A percentile compares a stretch with the other conserved stretches of the same genome.
These are phyloP conservation scores for Vicia villosa DNA, from an alignment of 306 rosid genomes.

Conservation along the genomic window DNA sequence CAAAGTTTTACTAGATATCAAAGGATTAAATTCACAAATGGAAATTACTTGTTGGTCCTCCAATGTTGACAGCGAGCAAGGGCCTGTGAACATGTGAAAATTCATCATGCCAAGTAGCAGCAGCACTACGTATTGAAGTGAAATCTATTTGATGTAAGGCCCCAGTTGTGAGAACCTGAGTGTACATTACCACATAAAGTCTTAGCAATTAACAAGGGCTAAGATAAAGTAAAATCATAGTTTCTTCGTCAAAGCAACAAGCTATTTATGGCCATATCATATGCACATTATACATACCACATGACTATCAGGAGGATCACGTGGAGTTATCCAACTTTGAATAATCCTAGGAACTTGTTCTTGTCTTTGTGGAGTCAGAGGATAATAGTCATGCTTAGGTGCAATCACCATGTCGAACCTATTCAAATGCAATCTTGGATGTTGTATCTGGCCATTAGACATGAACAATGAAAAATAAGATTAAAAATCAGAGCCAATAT, in stretches of 20 bases:
- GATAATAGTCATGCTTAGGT: slow-evolving; percentile 89
- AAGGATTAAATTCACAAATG: slow-evolving; percentile 32
- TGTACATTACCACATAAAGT: slow-evolving; percentile 32
- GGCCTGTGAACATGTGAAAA: slow-evolving; percentile 82
- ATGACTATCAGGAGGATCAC: slow-evolving; percentile 77
- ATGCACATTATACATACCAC: slow-evolving; percentile 65
- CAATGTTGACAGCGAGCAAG: slow-evolving; percentile 79
- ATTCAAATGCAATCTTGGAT: too few relatives aligned
- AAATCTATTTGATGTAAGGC: slow-evolving; percentile 90
- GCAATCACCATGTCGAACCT: too few relatives aligned
- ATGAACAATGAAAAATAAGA: slow-evolving; percentile 27
- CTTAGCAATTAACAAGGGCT: slow-evolving; percentile 16
- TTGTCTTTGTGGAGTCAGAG: slow-evolving; percentile 74
- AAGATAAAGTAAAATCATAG: slow-evolving; percentile 26
- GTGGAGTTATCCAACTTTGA: slow-evolving; percentile 85
- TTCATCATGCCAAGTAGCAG: slow-evolving; percentile 79
- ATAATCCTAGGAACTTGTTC: slow-evolving; percentile 79
- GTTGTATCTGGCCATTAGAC: slow-evolving; percentile 29
- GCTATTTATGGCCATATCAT: slow-evolving; percentile 1
- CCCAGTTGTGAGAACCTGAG: slow-evolving; percentile 83
- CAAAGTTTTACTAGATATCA: slow-evolving; percentile 17
- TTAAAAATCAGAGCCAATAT: slow-evolving; percentile 26
- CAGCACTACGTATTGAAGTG: slow-evolving; percentile 77
- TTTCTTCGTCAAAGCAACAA: slow-evolving; percentile 24
- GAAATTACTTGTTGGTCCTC: too few relatives aligned